These are phyloP conservation scores for Pseudonitzschia pungens DNA, from an alignment of 108 stramenopile species.

Conservation along the genomic window DNA sequence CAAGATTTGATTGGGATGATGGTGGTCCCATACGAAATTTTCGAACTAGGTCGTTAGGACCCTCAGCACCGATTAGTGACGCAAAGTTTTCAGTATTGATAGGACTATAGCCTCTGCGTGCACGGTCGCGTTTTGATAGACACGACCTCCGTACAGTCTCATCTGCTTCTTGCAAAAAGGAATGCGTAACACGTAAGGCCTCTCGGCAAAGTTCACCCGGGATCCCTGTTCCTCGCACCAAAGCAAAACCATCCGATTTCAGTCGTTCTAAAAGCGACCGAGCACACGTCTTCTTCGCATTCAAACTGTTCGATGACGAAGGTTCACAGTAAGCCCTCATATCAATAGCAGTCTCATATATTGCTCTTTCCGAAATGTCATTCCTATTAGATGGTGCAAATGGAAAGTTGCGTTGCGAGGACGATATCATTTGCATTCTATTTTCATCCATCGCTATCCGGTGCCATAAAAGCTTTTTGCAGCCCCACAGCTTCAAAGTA, in stretches of 20 bases:
- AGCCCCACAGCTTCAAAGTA: slow-evolving; percentile 69
- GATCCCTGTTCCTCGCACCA: slow-evolving; percentile 52
- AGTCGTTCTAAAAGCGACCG: slow-evolving; percentile 38
- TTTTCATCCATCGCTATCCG: slow-evolving; percentile 58
- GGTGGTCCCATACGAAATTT: slow-evolving; percentile 70
- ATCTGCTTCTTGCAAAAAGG: slow-evolving; percentile 61
- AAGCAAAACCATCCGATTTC: slow-evolving; percentile 53
- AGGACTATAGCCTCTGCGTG: slow-evolving; percentile 71
- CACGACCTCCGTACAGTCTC: slow-evolving; percentile 69
- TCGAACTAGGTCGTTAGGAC: slow-evolving; percentile 74
- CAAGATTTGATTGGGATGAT: too few species aligned
- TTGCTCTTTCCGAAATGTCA: slow-evolving; percentile 6
- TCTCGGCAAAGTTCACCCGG: slow-evolving; percentile 38
- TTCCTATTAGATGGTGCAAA: slow-evolving; percentile 57
- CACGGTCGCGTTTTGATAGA: slow-evolving; percentile 59
- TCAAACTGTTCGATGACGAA: neutral
- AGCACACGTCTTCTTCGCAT: slow-evolving; percentile 17
- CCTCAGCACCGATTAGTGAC: slow-evolving; percentile 54
- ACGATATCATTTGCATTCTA: slow-evolving; percentile 58
- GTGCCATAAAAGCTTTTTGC: slow-evolving; percentile 82
- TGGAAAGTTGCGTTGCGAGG: slow-evolving; percentile 56
- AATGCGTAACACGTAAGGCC: slow-evolving; percentile 48
- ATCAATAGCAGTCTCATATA: slow-evolving; percentile 33
- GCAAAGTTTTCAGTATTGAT: slow-evolving; percentile 76
- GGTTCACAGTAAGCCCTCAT: slow-evolving; percentile 47